Base-by-base conservation (phyloP, 495 filamentous ascomycete species). In the Hypoxylon rickii region DNA sequence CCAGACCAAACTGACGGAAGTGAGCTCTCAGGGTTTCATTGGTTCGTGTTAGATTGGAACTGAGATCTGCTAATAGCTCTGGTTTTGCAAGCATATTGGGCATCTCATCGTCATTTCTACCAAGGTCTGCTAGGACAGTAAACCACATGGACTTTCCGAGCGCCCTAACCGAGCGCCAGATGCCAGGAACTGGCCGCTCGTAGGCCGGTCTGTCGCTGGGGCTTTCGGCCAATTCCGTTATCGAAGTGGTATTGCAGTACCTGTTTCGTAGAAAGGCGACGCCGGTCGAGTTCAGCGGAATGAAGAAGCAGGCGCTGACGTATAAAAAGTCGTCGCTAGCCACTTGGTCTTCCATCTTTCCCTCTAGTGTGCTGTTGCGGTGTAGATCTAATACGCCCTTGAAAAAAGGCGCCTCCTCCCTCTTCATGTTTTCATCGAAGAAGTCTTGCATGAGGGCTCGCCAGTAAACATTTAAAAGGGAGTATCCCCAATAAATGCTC, bases 131-230 rank as follows among this genome's bases (percentile, higher is more conserved):
- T 13, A 70, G 29, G 17, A 66, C 45, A 1, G 70, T 65, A 15
- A 59, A 69, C 50, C 61, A 67, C 16, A 69, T 59, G 10, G 61
- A 44, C 39, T 72, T 71, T 3, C 58, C 59, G 3, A 72, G 60
- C 8, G 38, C 48, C 17, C 58, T 58, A 6, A 65, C 53, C 11
- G 51, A 33, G 24, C 43, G 44, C 69, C 69, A 68, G 31, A 71
- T 65, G 32, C 48, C 51, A 1, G 64, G 56, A 16, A 52, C 3
- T 17, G 45, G 49, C 20, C 43, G 42, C 6, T 43, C 38, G 17
- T 49, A 56, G 12, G 16, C 26, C 1, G 51, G 16, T 15, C 33
- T 31, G 29, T 51, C 16, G 20, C 4, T 13, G 2, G 51, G 51
- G 20, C 44, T 56, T 11, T 26, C 20, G 36, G 51, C 31, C 11